These are phyloP conservation scores for Exophiala phaeomuriformis DNA, from an alignment of 2,329 filamentous ascomycete species.

Conservation along the genomic window DNA sequence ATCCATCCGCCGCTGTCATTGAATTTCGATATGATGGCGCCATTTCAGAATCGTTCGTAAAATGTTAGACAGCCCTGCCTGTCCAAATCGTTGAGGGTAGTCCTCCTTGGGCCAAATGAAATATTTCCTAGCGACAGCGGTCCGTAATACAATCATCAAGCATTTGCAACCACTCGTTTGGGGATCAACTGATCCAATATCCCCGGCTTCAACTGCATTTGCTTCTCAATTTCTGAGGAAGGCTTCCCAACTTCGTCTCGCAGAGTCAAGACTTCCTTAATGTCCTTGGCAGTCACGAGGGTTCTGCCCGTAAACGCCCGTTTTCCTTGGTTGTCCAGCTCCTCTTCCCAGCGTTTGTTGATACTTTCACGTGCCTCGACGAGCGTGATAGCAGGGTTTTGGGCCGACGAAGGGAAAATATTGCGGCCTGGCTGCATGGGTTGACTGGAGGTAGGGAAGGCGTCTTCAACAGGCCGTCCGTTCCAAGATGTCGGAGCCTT, in stretches of 20 bases:
- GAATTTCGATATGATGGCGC: no score
- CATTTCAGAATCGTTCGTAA: no score
- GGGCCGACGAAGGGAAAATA: slow-evolving; percentile 32
- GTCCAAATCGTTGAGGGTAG: no score
- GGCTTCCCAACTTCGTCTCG: slow-evolving; percentile 38
- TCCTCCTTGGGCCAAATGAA: no score
- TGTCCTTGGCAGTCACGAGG: slow-evolving; percentile 45
- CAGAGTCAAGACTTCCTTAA: slow-evolving; percentile 44
- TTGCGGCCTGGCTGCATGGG: slow-evolving; percentile 30
- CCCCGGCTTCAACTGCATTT: slow-evolving; percentile 40
- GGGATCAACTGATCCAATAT: slow-evolving; percentile 31
- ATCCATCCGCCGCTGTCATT: no score
- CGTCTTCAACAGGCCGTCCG: slow-evolving; percentile 23
- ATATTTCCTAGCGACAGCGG: no score
- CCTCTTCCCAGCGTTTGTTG: slow-evolving; percentile 47
- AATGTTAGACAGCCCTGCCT: no score
- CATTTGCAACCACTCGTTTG: slow-evolving; percentile 18
- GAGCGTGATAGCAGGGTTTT: slow-evolving; percentile 50
- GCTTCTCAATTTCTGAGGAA: slow-evolving; percentile 38
- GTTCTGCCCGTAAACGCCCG: slow-evolving; percentile 36
- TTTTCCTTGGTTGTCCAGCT: slow-evolving; percentile 45
- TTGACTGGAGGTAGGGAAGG: slow-evolving; percentile 28
- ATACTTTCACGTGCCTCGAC: slow-evolving; percentile 47
- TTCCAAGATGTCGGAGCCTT: slow-evolving; percentile 40
- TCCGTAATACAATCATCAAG: slow-evolving; percentile 2